phyloP scores from a whole-genome alignment of 148 eudicot species.

The Dianthus caryophyllus region DNA sequence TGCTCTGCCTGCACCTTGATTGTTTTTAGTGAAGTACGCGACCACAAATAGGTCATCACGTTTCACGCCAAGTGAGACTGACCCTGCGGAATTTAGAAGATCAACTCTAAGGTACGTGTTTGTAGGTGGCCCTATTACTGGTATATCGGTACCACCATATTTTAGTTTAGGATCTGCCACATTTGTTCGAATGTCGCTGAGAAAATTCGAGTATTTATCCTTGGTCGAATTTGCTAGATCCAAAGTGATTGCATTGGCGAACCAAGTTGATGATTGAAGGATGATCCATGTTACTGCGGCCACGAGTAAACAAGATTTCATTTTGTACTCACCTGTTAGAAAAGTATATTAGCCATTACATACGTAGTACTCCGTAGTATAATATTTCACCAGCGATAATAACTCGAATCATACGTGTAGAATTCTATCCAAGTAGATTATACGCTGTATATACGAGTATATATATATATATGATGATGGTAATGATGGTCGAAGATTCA shows the following conservation, averaged over 20 bases:
- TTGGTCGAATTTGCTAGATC: neutral
- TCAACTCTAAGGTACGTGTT: neutral
- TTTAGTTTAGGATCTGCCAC: slow-evolving; percentile 7
- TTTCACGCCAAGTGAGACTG: neutral
- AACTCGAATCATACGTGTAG: too few species aligned
- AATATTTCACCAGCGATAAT: too few species aligned
- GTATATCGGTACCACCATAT: slow-evolving; percentile 8
- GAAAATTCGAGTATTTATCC: neutral
- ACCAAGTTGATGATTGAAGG: neutral
- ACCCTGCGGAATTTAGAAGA: neutral
- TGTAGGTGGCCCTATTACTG: neutral
- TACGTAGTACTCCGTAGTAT: too few species aligned
- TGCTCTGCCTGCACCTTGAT: neutral
- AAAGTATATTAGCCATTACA: neutral
- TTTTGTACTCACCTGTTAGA: neutral
- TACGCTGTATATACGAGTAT: too few species aligned
- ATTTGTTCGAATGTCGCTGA: neutral
- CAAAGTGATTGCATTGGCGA: neutral
- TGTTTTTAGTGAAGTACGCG: neutral
- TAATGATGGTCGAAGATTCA: too few species aligned
- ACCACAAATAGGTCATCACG: neutral
- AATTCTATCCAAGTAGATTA: too few species aligned
- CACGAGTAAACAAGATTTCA: neutral
- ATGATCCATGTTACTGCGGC: neutral
- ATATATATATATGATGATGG: too few species aligned